These are phyloP conservation scores for Alternaria triticina DNA, from an alignment of 2,329 filamentous ascomycete genomes.

Conservation along the genomic window DNA sequence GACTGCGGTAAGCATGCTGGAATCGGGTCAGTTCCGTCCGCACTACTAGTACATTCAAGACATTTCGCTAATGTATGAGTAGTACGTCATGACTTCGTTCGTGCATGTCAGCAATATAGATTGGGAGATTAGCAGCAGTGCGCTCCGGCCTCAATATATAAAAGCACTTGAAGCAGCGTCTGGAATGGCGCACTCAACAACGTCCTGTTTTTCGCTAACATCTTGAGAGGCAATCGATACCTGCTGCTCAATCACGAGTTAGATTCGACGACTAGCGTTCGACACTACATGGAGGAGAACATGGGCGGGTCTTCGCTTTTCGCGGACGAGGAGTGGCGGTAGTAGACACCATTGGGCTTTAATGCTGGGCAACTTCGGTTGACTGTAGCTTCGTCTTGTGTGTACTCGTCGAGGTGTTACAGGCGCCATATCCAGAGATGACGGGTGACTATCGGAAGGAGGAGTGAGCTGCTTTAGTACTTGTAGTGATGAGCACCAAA, in stretches of 20 bases:
- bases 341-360: background rate
- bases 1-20: background rate
- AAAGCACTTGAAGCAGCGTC: too few relatives aligned
- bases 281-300: background rate
- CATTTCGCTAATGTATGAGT: background rate
- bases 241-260: background rate
- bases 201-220: background rate
- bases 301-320: conserved; percentile 1
- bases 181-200: background rate
- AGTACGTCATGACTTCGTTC: too few relatives aligned
- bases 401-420: background rate
- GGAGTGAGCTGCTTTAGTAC: background rate
- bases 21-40: background rate
- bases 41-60: background rate
- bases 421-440: background rate
- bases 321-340: background rate
- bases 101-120: background rate
- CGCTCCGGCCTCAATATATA: too few relatives aligned
- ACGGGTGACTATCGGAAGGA: background rate
- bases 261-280: background rate
- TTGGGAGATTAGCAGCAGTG: background rate
- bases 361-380: background rate
- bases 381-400: background rate
- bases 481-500: background rate
- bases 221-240: background rate